Percentiles rank a stretch among this genome's conserved stretches.
These are phyloP conservation scores for Lolium perenne DNA, from an alignment of 176 grass and related monocot species.

Conservation along the genomic window DNA sequence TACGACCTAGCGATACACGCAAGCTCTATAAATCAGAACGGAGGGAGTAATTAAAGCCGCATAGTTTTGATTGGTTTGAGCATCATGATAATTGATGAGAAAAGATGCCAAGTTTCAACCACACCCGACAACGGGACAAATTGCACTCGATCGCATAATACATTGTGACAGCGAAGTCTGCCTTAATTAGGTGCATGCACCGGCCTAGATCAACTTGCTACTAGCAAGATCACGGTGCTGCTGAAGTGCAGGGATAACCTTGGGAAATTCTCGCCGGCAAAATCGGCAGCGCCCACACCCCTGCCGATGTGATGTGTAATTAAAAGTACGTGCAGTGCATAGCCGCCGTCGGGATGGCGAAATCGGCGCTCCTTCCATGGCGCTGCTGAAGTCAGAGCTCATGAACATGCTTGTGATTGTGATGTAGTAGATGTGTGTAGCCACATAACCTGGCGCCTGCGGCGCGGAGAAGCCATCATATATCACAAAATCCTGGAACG, in stretches of 20 bases:
- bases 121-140: neutral
- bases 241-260: neutral
- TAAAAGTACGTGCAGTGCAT: neutral
- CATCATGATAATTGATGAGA: neutral
- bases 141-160: neutral
- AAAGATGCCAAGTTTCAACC: neutral
- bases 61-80: neutral
- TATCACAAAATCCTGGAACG: neutral
- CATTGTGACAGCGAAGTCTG: neutral
- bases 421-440: neutral
- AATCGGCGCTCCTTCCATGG: neutral
- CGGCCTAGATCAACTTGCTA: neutral
- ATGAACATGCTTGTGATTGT: neutral
- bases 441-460: neutral
- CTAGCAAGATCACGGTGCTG: neutral
- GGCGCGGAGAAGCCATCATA: neutral
- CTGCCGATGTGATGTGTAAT: neutral
- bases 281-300: neutral
- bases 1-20: too few relatives aligned
- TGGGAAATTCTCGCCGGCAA: neutral
- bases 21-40: too few relatives aligned
- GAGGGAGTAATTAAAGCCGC: neutral
- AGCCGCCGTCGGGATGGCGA: slow-evolving; percentile 20
- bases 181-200: slow-evolving; percentile 29
- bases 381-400: neutral